Evolutionary conservation across 75 land plant genomes (phyloP), one percentile per base, ranked within the genome.

Genomic region (Isoetes taiwanensis): DNA sequence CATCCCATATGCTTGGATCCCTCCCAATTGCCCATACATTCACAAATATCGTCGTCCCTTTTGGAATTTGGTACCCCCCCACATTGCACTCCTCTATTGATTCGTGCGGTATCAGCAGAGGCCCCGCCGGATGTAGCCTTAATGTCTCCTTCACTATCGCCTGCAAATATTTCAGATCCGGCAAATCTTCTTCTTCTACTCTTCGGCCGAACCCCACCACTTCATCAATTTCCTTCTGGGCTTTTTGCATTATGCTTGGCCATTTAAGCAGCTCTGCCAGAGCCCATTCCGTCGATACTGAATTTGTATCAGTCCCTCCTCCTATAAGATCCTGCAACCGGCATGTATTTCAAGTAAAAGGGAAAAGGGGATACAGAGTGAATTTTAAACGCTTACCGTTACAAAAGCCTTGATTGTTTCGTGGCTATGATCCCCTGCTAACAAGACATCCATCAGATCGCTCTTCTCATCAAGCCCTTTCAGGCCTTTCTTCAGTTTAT

Each of bases 11-110:
- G 3, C 10, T 16, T n/a, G 41, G 41, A 41, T 57, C 53, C 9
- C 59, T 57, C 20, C 59, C 59, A 0, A 57, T 57, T 17, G 59
- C 59, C 59, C 59, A 33, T 20, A 57, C 59, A 1, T 57, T 57
- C n/a, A n/a, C n/a, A n/a, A n/a, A n/a, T 37, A 14, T 37, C 38
- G 11, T 9, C 14, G 38, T 37, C 11, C 38, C 11, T 37, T 9
- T 14, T 37, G 38, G 38, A 14, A 37, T 14, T 9, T 9, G 9
- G 38, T 37, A 37, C 11, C 38, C 38, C 14, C 38, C 38, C 14
- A 37, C 14, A 9, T 37, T 14, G 38, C 38, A 37, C 38, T 37
- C 38, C 14, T 37, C 38, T 9, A 14, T 37, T 37, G 38, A 37
- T 14, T 37, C 38, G 38, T 37, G 38, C 38, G 38, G 38, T 9